Evolutionary conservation across 345 rosid species (phyloP).

Genomic region (Hevea brasiliensis): DNA sequence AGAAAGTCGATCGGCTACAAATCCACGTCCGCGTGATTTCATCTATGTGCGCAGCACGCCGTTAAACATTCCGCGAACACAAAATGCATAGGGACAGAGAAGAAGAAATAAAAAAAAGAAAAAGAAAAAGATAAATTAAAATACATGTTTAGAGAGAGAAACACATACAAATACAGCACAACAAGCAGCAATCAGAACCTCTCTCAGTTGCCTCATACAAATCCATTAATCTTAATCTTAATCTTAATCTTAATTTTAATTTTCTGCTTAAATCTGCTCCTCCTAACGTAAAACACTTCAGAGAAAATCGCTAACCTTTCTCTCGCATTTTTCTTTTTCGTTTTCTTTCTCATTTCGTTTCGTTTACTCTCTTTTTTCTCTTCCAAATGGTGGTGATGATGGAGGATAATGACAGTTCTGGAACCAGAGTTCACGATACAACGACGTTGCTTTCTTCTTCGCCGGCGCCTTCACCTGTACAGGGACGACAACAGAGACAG

Average conservation of each 20-base stretch:
- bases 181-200: background rate
- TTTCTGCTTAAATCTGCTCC: background rate
- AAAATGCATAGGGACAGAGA: no score
- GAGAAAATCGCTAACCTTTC: background rate
- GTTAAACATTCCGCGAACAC: constrained; percentile 22
- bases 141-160: no score
- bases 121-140: no score
- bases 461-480: background rate
- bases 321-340: background rate
- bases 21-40: background rate
- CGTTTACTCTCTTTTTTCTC: no score
- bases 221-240: background rate
- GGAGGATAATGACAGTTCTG: constrained; percentile 71
- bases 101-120: no score
- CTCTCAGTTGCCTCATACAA: background rate
- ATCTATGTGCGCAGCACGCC: constrained; percentile 31
- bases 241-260: no score
- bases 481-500: constrained; percentile 57
- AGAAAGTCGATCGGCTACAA: background rate
- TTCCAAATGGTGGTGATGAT: constrained; percentile 32
- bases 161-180: background rate
- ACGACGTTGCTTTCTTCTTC: constrained; percentile 25
- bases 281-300: background rate
- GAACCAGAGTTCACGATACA: constrained; percentile 44
- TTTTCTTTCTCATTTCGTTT: no score